A percentile compares a stretch with the other conserved stretches of the same genome.
Conservation (phyloP, 331 rosid genomes). For the Saraca asoca region DNA sequence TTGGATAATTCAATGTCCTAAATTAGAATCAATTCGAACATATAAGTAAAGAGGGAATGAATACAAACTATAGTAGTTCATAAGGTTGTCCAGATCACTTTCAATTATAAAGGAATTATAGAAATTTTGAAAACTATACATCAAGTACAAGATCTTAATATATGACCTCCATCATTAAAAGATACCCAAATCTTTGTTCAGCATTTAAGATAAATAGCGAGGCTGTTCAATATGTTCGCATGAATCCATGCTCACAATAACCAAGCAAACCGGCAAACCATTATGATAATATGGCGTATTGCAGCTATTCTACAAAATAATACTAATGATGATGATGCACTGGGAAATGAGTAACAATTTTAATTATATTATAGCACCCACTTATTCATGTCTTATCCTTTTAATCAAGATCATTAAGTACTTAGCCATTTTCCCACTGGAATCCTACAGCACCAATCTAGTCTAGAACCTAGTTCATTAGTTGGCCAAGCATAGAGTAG, state of each 20-base stretch:
- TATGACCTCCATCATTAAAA: conserved; percentile 8
- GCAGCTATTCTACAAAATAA: not conserved
- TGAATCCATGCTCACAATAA: conserved; percentile 14
- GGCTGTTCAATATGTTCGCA: conserved; percentile 2
- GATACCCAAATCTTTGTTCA: conserved; percentile 14
- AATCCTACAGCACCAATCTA: too few species aligned
- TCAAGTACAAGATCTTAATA: conserved; percentile 12
- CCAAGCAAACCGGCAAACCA: not conserved
- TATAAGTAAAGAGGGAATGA: conserved; percentile 15
- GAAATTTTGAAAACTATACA: conserved; percentile 10
- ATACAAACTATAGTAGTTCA: conserved; percentile 3
- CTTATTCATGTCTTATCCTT: too few species aligned
- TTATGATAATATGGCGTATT: not conserved
- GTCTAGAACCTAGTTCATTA: too few species aligned
- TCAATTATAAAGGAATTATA: not conserved
- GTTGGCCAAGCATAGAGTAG: too few species aligned
- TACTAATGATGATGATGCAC: too few species aligned
- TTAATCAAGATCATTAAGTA: too few species aligned
- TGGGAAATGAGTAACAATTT: too few species aligned
- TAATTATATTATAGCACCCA: too few species aligned
- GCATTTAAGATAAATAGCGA: not conserved
- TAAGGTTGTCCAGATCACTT: too few species aligned
- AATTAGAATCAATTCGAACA: conserved; percentile 21
- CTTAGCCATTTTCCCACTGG: too few species aligned
- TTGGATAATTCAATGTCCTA: conserved; percentile 97